A percentile compares a stretch with the other conserved stretches of the same genome.
These are phyloP conservation scores for Mycena leptocephala DNA, from an alignment of 768 basidiomycete genomes.

Conservation along the genomic window DNA sequence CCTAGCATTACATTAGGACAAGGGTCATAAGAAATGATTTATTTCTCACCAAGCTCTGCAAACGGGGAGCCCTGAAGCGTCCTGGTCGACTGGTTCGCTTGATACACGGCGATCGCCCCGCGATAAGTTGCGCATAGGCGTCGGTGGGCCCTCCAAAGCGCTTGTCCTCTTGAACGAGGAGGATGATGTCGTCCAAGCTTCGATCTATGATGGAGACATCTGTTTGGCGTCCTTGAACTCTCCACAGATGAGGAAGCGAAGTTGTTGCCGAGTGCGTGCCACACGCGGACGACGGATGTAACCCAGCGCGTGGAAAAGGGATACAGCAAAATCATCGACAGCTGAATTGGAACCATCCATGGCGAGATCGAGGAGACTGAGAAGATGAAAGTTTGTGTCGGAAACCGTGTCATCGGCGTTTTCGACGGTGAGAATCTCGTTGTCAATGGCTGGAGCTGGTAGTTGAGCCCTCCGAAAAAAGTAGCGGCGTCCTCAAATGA, in stretches of 20 bases:
- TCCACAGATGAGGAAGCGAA: conserved; percentile 48
- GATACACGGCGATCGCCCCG: conserved; percentile 41
- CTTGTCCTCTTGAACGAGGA: no score
- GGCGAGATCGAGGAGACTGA: conserved; percentile 44
- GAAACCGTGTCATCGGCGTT: conserved; percentile 2
- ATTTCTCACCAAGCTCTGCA: conserved; percentile 3
- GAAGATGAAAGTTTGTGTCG: conserved; percentile 27
- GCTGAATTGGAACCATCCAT: conserved; percentile 43
- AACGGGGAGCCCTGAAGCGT: conserved; percentile 2
- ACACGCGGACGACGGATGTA: conserved; percentile 31
- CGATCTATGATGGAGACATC: conserved; percentile 49
- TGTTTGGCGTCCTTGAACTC: conserved; percentile 39
- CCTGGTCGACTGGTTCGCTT: conserved; percentile 23
- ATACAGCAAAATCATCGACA: conserved; percentile 49
- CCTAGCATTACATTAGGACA: conserved; percentile 26
- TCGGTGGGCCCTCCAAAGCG: no score
- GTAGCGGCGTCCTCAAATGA: conserved; percentile 21
- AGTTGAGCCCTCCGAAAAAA: conserved; percentile 26
- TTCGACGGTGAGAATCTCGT: conserved; percentile 21
- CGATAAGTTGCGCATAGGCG: conserved; percentile 40
- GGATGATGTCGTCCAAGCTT: no score
- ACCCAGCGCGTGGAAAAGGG: conserved; percentile 40
- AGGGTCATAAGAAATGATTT: conserved; percentile 17
- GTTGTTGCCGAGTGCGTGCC: conserved; percentile 38
- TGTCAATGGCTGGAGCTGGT: conserved; percentile 2